Base-by-base conservation (phyloP, 805 yeast species). In the Nakazawaea siamensis region DNA sequence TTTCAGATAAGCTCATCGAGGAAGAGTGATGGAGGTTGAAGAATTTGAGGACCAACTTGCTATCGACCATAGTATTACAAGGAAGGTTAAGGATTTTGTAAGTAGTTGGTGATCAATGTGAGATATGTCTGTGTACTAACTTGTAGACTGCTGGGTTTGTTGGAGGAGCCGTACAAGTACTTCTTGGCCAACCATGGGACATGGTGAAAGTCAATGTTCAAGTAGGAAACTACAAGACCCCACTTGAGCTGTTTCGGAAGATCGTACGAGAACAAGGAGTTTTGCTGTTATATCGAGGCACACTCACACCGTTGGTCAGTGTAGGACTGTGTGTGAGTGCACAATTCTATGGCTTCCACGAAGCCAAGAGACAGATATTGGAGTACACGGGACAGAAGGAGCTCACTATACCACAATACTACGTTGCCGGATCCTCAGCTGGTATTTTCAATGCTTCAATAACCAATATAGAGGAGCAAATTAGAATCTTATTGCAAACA, bases 311-410 rank as follows among this genome's bases (percentile, higher is more conserved):
- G n/a, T 60, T 77, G 35, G 43, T 77, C 30, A 83, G 84, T 5
- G 85, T 78, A 4, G 76, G 83, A 1, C 76, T 71, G 1, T 77
- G 85, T 58, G 85, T 77, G 6, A 74, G 81, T 2, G 56, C 76
- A 21, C 85, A 77, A 47, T 78, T 77, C 51, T 78, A 76, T 46
- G 83, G 85, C 1, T 80, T 76, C 47, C 82, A 75, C 48, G 85
- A 77, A 48, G 66, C 81, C 24, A 74, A 72, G 47, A 59, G 90
- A 39, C 81, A 73, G 49, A 43, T 77, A 16, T 48, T 68, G 36
- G 53, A 54, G 5, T 37, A 29, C 7, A 40, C 45, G 1, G 18
- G 34, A 5, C 47, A 54, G 24, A 43, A 48, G 16, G 57, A 56
- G 19, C 52, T 76, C 36, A 67, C 66, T 31, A 57, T 69, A 27